Conservation (phyloP, 176 grass and related monocot species). For the Saccharum officinarum region DNA sequence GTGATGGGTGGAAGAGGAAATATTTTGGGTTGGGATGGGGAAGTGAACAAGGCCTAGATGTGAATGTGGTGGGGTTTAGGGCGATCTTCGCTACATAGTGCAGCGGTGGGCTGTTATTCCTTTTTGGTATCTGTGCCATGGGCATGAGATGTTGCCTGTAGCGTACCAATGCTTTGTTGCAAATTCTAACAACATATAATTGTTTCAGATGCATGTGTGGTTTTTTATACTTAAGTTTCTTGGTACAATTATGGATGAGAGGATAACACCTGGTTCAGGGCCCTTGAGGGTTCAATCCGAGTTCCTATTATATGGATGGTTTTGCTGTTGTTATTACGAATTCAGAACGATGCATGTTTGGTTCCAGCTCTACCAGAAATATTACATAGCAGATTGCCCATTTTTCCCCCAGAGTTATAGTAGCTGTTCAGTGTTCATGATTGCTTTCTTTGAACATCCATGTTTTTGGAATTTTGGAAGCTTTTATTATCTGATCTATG, state of each 20-base stretch:
- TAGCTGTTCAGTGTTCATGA: not conserved
- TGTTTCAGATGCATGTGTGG: not conserved
- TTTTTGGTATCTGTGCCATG: not conserved
- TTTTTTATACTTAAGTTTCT: constrained; percentile 22
- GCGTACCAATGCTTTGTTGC: not conserved
- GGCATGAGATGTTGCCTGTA: not conserved
- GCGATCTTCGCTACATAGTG: not conserved
- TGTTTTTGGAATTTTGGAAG: not conserved
- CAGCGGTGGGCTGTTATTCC: not conserved
- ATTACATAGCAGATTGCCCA: not conserved
- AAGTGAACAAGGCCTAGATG: no score
- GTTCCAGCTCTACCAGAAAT: not conserved
- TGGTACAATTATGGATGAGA: not conserved
- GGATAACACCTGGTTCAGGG: not conserved
- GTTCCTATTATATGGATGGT: not conserved
- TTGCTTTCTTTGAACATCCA: constrained; percentile 4
- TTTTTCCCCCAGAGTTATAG: not conserved
- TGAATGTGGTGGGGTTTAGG: constrained; percentile 3
- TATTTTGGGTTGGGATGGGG: no score
- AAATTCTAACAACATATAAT: not conserved
- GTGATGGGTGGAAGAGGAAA: no score
- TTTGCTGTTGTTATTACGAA: not conserved
- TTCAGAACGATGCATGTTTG: not conserved
- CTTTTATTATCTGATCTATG: not conserved
- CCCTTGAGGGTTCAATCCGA: not conserved